phyloP scores from a whole-genome alignment of 164 flowering plant genomes.

The Echeveria elegans region DNA sequence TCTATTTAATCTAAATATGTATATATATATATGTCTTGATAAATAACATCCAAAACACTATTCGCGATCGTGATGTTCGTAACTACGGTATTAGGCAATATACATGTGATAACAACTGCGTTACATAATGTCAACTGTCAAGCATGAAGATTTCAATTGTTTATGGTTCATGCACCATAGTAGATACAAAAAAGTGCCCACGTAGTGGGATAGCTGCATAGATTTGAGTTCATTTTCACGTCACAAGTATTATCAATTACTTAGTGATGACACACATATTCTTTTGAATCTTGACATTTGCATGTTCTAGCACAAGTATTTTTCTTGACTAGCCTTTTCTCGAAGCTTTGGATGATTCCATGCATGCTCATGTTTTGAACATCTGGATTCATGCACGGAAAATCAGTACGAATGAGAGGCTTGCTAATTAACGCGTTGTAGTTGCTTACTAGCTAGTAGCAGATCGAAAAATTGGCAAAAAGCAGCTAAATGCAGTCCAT shows the following conservation, averaged over 20 bases:
- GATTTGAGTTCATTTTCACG: slow-evolving; percentile 1
- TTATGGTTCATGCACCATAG: slow-evolving; percentile 1
- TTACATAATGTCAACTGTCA: not conserved
- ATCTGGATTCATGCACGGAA: not conserved
- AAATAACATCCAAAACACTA: too few relatives aligned
- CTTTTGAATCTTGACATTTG: slow-evolving; percentile 3
- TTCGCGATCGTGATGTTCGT: not conserved
- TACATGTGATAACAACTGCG: not conserved
- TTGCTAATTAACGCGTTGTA: too few relatives aligned
- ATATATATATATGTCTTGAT: too few relatives aligned
- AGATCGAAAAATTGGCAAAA: not conserved
- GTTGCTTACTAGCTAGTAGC: too few relatives aligned
- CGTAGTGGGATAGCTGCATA: not conserved
- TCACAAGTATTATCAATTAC: not conserved
- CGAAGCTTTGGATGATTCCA: not conserved
- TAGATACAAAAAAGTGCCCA: not conserved
- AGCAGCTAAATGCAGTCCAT: not conserved
- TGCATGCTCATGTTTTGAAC: not conserved
- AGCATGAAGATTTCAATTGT: not conserved
- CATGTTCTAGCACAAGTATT: not conserved
- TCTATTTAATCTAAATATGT: too few relatives aligned
- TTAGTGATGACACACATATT: not conserved
- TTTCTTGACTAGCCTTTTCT: slow-evolving; percentile 1
- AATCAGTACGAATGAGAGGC: too few relatives aligned
- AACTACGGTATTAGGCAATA: not conserved